Evolutionary conservation across 257 asterid genomes (phyloP), one percentile per base, ranked within the genome.

Genomic region (Leptodermis oblonga): DNA sequence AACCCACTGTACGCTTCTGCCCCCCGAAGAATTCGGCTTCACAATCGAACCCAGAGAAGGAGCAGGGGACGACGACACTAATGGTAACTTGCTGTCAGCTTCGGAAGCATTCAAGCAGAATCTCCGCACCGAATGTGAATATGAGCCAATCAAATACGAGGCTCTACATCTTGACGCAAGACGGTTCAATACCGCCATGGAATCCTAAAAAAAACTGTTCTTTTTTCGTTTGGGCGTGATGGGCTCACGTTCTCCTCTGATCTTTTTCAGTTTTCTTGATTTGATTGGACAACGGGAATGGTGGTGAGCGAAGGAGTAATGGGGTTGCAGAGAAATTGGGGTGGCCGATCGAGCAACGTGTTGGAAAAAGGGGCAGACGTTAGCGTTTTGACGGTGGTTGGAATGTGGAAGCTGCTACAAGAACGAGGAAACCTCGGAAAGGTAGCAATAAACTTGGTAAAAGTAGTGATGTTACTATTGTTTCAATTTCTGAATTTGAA

Each of bases 1-100:
- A 15, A 90, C 95, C 98, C 98, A 92, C 78, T 87, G 98, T 67
- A 92, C 90, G 62, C 82, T 84, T 78, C 94, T 87, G 20, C 80
- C 92, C 73, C 73, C 77, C 0, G 73, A 7, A 7, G 81, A 74
- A 82, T 77, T 80, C 10, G 71, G 49, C 43, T 13, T 55, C 45
- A 72, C 28, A 53, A 45, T 45, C 3, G 65, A 12, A 41, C 46
- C 65, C 3, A 33, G 17, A 42, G 78, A 15, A n/a, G 28, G 34
- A 18, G 73, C 18, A 17, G 62, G 10, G 14, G 70, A 22, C 6
- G 70, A 13, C 13, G 60, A 49, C 4, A 67, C 23, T 12, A 62
- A 26, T 0, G 76, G 62, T 5, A 56, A 13, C 14, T 64, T 68
- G 11, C 75, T 73, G 68, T 77, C 85, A 48, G 64, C 58, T 39